phyloP scores from a whole-genome alignment of 2,329 filamentous ascomycete genomes.

The Annulohypoxylon truncatum region DNA sequence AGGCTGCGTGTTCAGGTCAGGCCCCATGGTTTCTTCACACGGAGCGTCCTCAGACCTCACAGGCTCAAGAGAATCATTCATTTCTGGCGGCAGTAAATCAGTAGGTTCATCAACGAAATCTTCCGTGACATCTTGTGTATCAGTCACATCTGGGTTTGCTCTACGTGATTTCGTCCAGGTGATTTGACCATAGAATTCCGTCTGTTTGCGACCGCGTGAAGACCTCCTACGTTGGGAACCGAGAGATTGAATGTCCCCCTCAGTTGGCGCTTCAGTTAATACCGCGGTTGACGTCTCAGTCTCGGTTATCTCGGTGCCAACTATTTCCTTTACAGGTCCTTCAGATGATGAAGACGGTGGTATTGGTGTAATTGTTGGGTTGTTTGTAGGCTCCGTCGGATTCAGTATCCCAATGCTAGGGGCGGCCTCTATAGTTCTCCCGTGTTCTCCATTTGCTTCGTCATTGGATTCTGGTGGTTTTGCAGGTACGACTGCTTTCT shows the following conservation, averaged over 20 bases:
- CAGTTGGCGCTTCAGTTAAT: not conserved
- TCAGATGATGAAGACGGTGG: not conserved
- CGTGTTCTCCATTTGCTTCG: not conserved
- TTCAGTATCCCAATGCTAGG: not conserved
- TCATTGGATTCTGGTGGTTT: not conserved
- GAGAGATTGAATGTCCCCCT: not conserved
- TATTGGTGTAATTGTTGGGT: not conserved
- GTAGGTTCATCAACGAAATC: not conserved
- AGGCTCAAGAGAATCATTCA: not conserved
- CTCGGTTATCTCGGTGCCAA: constrained; percentile 4
- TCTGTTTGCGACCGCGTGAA: constrained; percentile 30
- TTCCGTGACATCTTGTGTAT: not conserved
- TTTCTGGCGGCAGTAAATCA: not conserved
- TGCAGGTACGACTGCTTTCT: constrained; percentile 10
- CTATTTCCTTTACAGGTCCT: constrained; percentile 17
- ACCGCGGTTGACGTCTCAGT: not conserved
- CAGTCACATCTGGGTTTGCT: constrained; percentile 3
- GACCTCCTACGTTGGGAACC: constrained; percentile 30
- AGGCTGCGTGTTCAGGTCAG: not conserved
- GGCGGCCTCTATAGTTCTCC: not conserved
- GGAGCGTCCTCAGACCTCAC: not conserved
- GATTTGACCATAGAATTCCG: constrained; percentile 32
- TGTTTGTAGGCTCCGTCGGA: not conserved
- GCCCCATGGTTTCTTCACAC: not conserved
- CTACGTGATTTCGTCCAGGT: constrained; percentile 19